Percentiles rank a stretch among this genome's conserved stretches.
These are phyloP conservation scores for Candida ficus DNA, from an alignment of 805 yeast species.

Conservation along the genomic window DNA sequence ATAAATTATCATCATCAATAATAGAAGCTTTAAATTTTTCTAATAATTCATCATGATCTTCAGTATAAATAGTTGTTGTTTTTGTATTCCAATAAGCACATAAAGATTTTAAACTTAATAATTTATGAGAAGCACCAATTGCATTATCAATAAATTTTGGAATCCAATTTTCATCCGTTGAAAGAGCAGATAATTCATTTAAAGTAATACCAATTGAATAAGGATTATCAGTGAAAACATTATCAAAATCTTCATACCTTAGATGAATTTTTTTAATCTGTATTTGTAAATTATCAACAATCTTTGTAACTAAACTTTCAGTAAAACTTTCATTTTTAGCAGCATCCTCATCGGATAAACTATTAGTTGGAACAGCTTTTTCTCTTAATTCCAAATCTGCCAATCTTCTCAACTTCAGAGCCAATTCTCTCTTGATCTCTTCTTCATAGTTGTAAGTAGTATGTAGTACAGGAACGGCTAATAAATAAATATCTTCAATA, in stretches of 20 bases:
- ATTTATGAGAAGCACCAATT: constrained; percentile 63
- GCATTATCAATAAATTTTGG: constrained; percentile 79
- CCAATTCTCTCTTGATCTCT: constrained; percentile 57
- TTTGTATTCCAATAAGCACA: constrained; percentile 84
- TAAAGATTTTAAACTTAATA: constrained; percentile 67
- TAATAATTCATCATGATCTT: constrained; percentile 45
- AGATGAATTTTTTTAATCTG: constrained; percentile 88
- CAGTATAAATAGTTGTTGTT: constrained; percentile 40
- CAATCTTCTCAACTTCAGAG: constrained; percentile 60
- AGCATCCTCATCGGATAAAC: constrained; percentile 31
- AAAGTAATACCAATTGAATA: constrained; percentile 80
- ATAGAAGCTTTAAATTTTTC: constrained; percentile 43
- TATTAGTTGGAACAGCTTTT: constrained; percentile 35
- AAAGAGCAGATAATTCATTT: constrained; percentile 84
- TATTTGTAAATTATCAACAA: constrained; percentile 87
- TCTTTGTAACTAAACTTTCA: constrained; percentile 80
- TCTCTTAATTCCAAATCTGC: constrained; percentile 56
- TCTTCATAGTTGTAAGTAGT: constrained; percentile 47
- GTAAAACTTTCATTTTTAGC: constrained; percentile 75
- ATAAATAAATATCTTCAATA: constrained; percentile 79
- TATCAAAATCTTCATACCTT: constrained; percentile 78
- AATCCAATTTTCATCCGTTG: constrained; percentile 80
- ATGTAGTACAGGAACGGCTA: constrained; percentile 70
- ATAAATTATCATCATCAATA: constrained; percentile 27
- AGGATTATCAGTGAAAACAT: constrained; percentile 65